Evolutionary conservation across 208 protist genomes (phyloP).

Genomic region (Trypanosoma brucei): DNA sequence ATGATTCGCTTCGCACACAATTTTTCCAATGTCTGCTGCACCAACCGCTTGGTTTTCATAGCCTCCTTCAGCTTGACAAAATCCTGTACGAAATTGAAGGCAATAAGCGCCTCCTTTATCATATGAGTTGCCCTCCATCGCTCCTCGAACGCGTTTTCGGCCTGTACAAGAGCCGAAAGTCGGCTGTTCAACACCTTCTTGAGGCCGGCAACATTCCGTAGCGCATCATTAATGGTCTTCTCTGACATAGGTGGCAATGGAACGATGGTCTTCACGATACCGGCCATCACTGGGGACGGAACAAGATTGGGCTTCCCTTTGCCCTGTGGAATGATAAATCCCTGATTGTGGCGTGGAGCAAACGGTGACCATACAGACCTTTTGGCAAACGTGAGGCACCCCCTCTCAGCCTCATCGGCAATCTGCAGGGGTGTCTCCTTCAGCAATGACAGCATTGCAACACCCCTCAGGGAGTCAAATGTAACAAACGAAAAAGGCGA

Average conservation of each 20-base stretch:
- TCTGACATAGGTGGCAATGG: conserved; percentile 23
- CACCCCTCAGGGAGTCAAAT: conserved; percentile 9
- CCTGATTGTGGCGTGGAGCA: conserved; percentile 4
- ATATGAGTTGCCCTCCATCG: conserved; percentile 62
- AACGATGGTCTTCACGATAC: conserved; percentile 18
- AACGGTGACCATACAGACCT: conserved; percentile 23
- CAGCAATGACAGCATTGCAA: conserved; percentile 40
- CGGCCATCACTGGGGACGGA: conserved; percentile 11
- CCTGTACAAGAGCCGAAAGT: conserved; percentile 43
- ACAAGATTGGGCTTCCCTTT: conserved; percentile 11
- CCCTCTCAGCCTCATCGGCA: conserved; percentile 31
- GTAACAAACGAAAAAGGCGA: conserved; percentile 24
- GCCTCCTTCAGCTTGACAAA: conserved; percentile 40
- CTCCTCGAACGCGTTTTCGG: conserved; percentile 61
- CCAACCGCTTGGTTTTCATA: conserved; percentile 25
- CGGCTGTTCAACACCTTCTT: conserved; percentile 53
- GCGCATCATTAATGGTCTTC: conserved; percentile 20
- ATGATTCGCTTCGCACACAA: conserved; percentile 48
- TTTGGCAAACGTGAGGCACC: neutral
- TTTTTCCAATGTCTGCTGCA: conserved; percentile 32
- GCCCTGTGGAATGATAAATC: neutral
- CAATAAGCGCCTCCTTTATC: conserved; percentile 40
- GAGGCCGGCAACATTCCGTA: conserved; percentile 18
- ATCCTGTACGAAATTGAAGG: conserved; percentile 58
- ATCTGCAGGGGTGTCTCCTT: conserved; percentile 57